A percentile compares a stretch with the other conserved stretches of the same genome.
Conservation (phyloP, 805 yeast species). For the Brettanomyces naardenensis region DNA sequence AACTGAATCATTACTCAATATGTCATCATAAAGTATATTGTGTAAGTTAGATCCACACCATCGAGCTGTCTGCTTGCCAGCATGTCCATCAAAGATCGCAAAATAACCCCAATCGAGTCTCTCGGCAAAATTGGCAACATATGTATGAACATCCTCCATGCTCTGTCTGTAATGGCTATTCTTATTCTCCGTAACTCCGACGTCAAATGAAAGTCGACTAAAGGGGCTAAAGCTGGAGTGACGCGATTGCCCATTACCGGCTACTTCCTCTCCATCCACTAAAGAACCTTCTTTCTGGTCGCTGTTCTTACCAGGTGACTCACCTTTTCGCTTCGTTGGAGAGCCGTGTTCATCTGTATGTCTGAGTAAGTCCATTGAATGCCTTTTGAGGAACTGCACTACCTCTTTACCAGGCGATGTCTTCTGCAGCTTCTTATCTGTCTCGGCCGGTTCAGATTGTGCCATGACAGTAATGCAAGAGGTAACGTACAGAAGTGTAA, state of each 20-base stretch:
- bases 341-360: slow-evolving; percentile 3
- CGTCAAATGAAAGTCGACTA: slow-evolving; percentile 59
- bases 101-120: slow-evolving; percentile 89
- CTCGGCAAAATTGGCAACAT: slow-evolving; percentile 88
- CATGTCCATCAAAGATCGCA: slow-evolving; percentile 96
- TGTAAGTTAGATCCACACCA: slow-evolving; percentile 92
- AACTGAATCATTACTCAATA: slow-evolving; percentile 35
- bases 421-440: neutral
- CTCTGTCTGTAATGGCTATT: slow-evolving; percentile 73
- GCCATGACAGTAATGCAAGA: too few relatives aligned
- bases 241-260: neutral
- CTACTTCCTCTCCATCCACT: slow-evolving; percentile 4
- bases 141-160: slow-evolving; percentile 96
- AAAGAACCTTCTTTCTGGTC: slow-evolving; percentile 3
- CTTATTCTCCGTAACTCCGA: slow-evolving; percentile 88
- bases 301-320: neutral
- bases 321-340: neutral
- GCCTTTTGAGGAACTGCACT: slow-evolving; percentile 16
- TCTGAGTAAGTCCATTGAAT: slow-evolving; percentile 16
- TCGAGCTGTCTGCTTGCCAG: slow-evolving; percentile 86
- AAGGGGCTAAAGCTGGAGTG: slow-evolving; percentile 30
- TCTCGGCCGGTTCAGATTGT: neutral
- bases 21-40: slow-evolving; percentile 50
- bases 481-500: too few relatives aligned
- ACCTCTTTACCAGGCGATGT: slow-evolving; percentile 16